Conservation (phyloP, 2,329 filamentous ascomycete genomes). For the Colletotrichum navitas region DNA sequence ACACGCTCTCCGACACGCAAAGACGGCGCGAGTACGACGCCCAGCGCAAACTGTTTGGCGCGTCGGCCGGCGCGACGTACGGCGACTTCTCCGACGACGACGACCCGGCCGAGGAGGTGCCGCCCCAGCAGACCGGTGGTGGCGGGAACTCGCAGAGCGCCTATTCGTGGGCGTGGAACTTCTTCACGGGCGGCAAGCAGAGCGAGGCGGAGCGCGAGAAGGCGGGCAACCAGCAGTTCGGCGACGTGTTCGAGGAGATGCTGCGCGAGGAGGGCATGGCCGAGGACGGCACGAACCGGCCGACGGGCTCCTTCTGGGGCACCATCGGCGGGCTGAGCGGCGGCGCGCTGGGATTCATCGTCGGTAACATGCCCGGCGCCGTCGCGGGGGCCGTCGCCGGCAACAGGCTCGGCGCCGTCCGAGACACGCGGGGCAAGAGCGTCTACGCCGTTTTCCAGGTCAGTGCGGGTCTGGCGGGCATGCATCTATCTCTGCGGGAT, state of each 20-base stretch:
- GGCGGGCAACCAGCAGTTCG: conserved; percentile 84
- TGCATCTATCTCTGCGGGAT: conserved; percentile 15
- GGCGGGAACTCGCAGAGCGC: conserved; percentile 53
- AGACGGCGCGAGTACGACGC: conserved; percentile 88
- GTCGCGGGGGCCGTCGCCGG: conserved; percentile 92
- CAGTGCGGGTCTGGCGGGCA: conserved; percentile 45
- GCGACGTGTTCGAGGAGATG: conserved; percentile 91
- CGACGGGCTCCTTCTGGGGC: conserved; percentile 85
- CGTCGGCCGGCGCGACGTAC: conserved; percentile 50
- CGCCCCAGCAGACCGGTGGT: conserved; percentile 46
- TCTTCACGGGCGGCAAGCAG: conserved; percentile 61
- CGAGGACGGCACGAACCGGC: conserved; percentile 70
- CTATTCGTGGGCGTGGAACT: conserved; percentile 85
- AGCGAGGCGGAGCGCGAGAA: conserved; percentile 59
- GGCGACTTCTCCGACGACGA: conserved; percentile 54
- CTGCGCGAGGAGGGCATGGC: conserved; percentile 87
- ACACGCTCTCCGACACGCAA: conserved; percentile 83
- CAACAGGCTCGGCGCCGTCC: conserved; percentile 88
- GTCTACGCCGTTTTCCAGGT: conserved; percentile 89
- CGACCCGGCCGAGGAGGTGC: conserved; percentile 47
- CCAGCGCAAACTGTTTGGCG: conserved; percentile 72
- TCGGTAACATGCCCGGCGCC: conserved; percentile 91
- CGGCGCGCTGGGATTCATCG: conserved; percentile 92
- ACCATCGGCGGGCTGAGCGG: conserved; percentile 88
- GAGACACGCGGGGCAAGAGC: conserved; percentile 93